Base-by-base conservation (phyloP, 176 grass and related monocot genomes). In the Triticum turgidum region DNA sequence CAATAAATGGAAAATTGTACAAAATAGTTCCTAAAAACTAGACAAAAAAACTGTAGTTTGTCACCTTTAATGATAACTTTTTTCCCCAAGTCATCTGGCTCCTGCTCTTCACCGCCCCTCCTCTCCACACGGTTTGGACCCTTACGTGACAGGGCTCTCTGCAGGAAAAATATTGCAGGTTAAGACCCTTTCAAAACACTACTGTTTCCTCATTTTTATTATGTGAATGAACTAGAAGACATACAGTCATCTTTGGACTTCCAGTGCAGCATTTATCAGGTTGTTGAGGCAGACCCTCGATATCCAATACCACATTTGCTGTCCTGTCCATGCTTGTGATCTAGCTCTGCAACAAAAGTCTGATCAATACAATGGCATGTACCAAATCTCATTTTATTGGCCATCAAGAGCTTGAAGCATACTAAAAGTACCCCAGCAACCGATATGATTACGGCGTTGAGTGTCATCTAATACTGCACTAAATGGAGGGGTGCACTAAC, bases 101-200 rank as follows among this genome's bases (percentile, higher is more conserved):
- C 94, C 81, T 89, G 89, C 9, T 94, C 94, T 35, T 96, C 97
- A n/a, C 85, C 78, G 5, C 37, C 65, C 72, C 89, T 95, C 77
- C 84, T 96, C 30, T 99, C 97, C 21, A 76, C 76, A 59, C 92
- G 90, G 59, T 92, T 93, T 32, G 94, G 94, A 80, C 97, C 90
- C 87, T 99, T 99, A 11, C 97, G 84, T 0, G 97, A 99, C 35
- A 99, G 83, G 24, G 89, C 97, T 81, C 92, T 99, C 97, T 99
- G 84, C 85, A 90, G 11, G 54, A 73, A 37, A 44, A 77, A 58
- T 9, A 33, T 12, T 27, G 39, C 13, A 30, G n/a, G 33, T 78
- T 75, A 5, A 78, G 15, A 79, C 39, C 9, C 7, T 59, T 30
- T 82, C 15, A 34, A 63, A 61, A 21, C 72, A 11, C 33, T 34